Evolutionary conservation across 106 monocot species (phyloP).

Genomic region (Dendrobium chrysotoxum): DNA sequence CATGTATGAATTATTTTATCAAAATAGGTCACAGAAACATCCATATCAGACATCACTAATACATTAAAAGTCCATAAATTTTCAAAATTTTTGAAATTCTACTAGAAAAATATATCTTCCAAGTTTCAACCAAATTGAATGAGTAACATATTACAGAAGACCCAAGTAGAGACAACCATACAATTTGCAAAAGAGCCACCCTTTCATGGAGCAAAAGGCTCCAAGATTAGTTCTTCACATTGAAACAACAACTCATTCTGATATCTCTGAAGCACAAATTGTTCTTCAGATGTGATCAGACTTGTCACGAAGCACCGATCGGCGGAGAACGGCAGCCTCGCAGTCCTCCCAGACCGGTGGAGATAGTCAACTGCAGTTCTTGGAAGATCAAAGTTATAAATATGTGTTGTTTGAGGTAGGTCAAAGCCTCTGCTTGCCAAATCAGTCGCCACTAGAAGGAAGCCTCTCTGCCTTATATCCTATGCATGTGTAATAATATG

Average conservation of each 20-base stretch:
- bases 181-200: too few relatives aligned
- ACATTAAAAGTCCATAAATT: too few relatives aligned
- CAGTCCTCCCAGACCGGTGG: constrained; percentile 87
- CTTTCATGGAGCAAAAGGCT: not conserved
- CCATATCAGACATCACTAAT: too few relatives aligned
- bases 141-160: too few relatives aligned
- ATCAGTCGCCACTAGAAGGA: constrained; percentile 83
- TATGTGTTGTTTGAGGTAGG: constrained; percentile 81
- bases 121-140: too few relatives aligned
- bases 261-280: constrained; percentile 78
- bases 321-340: constrained; percentile 62
- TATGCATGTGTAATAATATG: constrained; percentile 4
- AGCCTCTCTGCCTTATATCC: constrained; percentile 57
- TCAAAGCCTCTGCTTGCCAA: constrained; percentile 91
- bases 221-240: constrained; percentile 8
- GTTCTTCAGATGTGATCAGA: constrained; percentile 60
- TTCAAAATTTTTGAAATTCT: too few relatives aligned
- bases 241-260: constrained; percentile 83
- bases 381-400: constrained; percentile 93
- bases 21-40: too few relatives aligned
- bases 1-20: too few relatives aligned
- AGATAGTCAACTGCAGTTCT: constrained; percentile 66
- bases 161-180: too few relatives aligned
- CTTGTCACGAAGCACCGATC: constrained; percentile 58
- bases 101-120: too few relatives aligned